phyloP scores from a whole-genome alignment of 2,329 filamentous ascomycete species.

The Bipolaris victoriae region DNA sequence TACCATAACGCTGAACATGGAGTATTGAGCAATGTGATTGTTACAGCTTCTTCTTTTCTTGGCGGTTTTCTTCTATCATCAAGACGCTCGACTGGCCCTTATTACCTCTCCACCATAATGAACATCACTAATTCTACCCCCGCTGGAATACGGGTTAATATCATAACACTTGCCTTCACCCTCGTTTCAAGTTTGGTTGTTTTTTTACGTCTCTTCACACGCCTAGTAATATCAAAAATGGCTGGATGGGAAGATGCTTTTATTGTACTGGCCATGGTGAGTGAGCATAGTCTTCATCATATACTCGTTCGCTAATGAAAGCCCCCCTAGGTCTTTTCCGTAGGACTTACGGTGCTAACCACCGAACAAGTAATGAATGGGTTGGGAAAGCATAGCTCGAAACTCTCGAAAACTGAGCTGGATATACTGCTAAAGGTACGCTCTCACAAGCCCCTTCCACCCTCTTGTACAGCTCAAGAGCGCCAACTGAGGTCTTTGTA shows the following conservation, averaged over 20 bases:
- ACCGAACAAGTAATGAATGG: conserved; percentile 42
- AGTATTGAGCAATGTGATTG: conserved; percentile 5
- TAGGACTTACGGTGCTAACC: conserved; percentile 36
- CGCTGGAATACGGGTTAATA: conserved; percentile 41
- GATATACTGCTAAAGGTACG: conserved; percentile 22
- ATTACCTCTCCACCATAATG: conserved; percentile 7
- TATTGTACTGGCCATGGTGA: conserved; percentile 43
- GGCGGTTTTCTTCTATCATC: conserved; percentile 8
- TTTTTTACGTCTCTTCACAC: conserved; percentile 41
- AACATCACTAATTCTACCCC: conserved; percentile 27
- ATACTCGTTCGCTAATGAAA: conserved; percentile 12
- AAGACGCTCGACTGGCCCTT: conserved; percentile 7
- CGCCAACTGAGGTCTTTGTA: background rate
- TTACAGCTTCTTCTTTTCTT: background rate
- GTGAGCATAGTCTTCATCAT: background rate
- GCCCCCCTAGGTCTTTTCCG: conserved; percentile 28
- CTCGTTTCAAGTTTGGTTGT: conserved; percentile 39
- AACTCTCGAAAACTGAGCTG: conserved; percentile 19
- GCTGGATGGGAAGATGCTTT: conserved; percentile 40
- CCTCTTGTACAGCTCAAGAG: background rate
- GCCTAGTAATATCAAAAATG: conserved; percentile 31
- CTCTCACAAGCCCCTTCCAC: background rate
- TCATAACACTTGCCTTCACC: conserved; percentile 41
- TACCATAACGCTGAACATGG: conserved; percentile 1
- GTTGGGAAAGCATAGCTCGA: conserved; percentile 32